Conservation (phyloP, 2,329 filamentous ascomycete genomes). For the Trichoderma koningii region DNA sequence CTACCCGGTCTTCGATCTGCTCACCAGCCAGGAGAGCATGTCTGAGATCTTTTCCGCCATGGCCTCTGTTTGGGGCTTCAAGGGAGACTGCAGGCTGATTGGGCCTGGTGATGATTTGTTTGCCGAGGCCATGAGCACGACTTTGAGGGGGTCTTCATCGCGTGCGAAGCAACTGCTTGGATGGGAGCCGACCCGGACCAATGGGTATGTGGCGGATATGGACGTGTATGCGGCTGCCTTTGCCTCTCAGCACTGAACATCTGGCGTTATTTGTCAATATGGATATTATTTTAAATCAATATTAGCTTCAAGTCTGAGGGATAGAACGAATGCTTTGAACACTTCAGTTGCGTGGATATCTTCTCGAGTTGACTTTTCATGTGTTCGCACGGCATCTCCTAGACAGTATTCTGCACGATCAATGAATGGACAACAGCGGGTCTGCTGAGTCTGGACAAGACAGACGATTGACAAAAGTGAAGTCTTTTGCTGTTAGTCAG, state of each 20-base stretch:
- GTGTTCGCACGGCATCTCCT: no score
- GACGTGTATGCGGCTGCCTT: constrained; percentile 27
- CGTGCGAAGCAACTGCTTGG: constrained; percentile 28
- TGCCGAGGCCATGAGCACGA: constrained; percentile 28
- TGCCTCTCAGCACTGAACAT: constrained; percentile 25
- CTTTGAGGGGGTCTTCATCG: constrained; percentile 25
- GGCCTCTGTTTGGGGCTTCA: constrained; percentile 19
- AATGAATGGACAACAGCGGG: no score
- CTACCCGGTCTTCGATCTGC: constrained; percentile 27
- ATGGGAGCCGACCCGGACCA: constrained; percentile 25
- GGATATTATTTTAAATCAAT: no score
- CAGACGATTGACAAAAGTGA: no score
- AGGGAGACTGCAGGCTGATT: constrained; percentile 21
- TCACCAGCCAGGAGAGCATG: constrained; percentile 29
- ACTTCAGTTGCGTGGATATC: no score
- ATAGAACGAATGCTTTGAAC: no score
- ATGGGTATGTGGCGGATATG: constrained; percentile 24
- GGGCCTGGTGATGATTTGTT: constrained; percentile 25
- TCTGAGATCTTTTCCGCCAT: constrained; percentile 24
- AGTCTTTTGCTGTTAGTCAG: no score
- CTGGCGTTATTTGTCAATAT: no score
- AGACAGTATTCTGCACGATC: no score
- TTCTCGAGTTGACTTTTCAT: no score
- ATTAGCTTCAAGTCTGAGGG: no score
- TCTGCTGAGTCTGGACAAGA: no score